phyloP scores from a whole-genome alignment of 768 basidiomycete species.

The Suillus alpinus region DNA sequence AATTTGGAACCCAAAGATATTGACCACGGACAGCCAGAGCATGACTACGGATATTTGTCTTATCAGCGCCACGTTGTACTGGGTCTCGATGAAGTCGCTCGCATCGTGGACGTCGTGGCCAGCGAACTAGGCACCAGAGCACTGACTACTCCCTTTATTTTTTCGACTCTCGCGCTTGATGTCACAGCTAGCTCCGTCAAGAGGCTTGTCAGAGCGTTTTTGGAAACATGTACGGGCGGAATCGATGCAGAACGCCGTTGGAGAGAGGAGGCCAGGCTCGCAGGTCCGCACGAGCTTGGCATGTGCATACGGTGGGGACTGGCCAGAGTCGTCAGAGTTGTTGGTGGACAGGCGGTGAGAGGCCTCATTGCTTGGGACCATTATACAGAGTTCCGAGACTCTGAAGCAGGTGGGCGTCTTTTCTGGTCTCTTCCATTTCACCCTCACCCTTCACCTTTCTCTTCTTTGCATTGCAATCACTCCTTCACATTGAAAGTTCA shows the following conservation, averaged over 20 bases:
- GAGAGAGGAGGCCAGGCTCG: conserved; percentile 81
- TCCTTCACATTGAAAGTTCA: conserved; percentile 4
- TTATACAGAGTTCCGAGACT: conserved; percentile 77
- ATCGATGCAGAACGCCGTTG: conserved; percentile 53
- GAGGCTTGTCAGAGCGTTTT: conserved; percentile 76
- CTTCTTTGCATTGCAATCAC: conserved; percentile 14
- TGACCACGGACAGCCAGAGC: conserved; percentile 36
- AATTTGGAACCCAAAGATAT: conserved; percentile 48
- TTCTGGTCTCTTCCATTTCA: conserved; percentile 12
- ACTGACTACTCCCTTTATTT: conserved; percentile 87
- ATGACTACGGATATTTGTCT: conserved; percentile 72
- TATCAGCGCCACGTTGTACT: conserved; percentile 73
- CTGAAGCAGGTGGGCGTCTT: conserved; percentile 69
- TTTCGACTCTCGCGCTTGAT: conserved; percentile 86
- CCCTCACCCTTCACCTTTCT: conserved; percentile 19
- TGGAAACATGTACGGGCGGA: conserved; percentile 53
- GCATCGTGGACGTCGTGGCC: conserved; percentile 68
- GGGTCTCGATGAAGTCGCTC: conserved; percentile 68
- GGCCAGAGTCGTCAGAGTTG: conserved; percentile 69
- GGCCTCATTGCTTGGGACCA: conserved; percentile 85
- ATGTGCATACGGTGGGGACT: conserved; percentile 95
- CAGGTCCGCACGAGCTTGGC: conserved; percentile 83
- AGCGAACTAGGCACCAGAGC: conserved; percentile 71
- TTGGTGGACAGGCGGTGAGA: conserved; percentile 68
- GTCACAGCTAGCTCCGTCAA: conserved; percentile 71